A percentile compares a stretch with the other conserved stretches of the same genome.
Evolutionary conservation across 257 asterid species (phyloP).

Genomic region (Gentiana macrophylla): DNA sequence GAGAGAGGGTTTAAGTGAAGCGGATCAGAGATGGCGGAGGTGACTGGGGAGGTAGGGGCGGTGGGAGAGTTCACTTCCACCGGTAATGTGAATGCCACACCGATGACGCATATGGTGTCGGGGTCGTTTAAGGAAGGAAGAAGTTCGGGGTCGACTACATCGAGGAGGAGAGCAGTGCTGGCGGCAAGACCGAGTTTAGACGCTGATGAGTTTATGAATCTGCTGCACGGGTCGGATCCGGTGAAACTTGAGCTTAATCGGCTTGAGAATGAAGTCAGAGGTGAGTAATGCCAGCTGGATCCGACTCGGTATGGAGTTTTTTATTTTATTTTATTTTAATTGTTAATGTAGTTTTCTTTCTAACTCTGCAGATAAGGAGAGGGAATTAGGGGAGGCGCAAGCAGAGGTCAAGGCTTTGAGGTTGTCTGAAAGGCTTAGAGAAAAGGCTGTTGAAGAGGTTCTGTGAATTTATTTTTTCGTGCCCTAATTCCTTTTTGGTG

Average conservation of each 20-base stretch:
- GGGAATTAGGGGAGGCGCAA: conserved; percentile 78
- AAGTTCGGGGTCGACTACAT: conserved; percentile 33
- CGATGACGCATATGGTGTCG: conserved; percentile 42
- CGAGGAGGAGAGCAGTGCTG: conserved; percentile 64
- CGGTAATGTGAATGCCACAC: background rate
- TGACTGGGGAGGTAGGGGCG: conserved; percentile 62
- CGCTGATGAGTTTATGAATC: conserved; percentile 87
- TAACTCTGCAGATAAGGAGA: conserved; percentile 58
- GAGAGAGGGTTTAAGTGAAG: conserved; percentile 2
- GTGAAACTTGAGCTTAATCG: conserved; percentile 99
- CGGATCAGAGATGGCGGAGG: conserved; percentile 89
- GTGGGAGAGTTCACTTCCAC: conserved; percentile 19
- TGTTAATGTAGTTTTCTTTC: background rate
- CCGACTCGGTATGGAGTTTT: conserved; percentile 41
- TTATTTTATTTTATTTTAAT: background rate
- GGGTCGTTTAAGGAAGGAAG: conserved; percentile 74
- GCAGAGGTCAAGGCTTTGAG: conserved; percentile 80
- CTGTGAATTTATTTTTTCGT: no score
- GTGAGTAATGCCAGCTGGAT: conserved; percentile 66
- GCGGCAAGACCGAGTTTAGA: conserved; percentile 70
- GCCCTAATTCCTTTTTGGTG: no score
- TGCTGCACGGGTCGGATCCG: conserved; percentile 99
- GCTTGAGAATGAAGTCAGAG: conserved; percentile 97
- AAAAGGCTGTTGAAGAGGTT: conserved; percentile 98
- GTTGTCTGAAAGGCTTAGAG: conserved; percentile 70